Conservation (phyloP, 768 basidiomycete species). For the Collybiopsis confluens region DNA sequence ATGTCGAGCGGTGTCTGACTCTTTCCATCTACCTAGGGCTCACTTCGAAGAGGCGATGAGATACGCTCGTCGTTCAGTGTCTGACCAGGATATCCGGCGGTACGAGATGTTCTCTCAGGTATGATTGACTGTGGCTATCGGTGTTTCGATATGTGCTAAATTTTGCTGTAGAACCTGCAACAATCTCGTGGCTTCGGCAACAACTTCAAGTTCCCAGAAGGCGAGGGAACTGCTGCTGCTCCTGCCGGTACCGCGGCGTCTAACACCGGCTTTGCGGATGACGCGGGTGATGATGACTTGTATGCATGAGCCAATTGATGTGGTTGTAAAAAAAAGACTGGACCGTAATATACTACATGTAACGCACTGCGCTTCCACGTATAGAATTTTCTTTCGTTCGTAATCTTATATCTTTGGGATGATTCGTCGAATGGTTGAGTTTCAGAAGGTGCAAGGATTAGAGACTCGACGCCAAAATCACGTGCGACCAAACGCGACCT, state of each 20-base stretch:
- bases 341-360: background rate
- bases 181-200: slow-evolving; percentile 91
- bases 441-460: background rate
- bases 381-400: too few relatives aligned
- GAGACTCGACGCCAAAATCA: background rate
- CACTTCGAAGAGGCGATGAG: slow-evolving; percentile 99
- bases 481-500: too few relatives aligned
- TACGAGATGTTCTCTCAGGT: slow-evolving; percentile 99
- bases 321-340: background rate
- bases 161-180: slow-evolving; percentile 65
- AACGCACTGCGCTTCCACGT: too few relatives aligned
- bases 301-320: slow-evolving; percentile 68
- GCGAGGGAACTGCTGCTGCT: slow-evolving; percentile 34
- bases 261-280: slow-evolving; percentile 81
- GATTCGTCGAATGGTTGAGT: background rate
- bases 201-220: slow-evolving; percentile 98
- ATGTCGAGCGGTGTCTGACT: slow-evolving; percentile 6
- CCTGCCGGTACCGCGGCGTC: slow-evolving; percentile 41
- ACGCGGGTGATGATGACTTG: slow-evolving; percentile 85
- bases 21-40: slow-evolving; percentile 47
- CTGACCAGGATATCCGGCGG: slow-evolving; percentile 92
- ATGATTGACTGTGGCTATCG: slow-evolving; percentile 18
- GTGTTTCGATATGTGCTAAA: slow-evolving; percentile 9
- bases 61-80: slow-evolving; percentile 94
- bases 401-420: too few relatives aligned